These are phyloP conservation scores for Backusella sp. DNA, from an alignment of 192 early-diverging fungal genomes.

Conservation along the genomic window DNA sequence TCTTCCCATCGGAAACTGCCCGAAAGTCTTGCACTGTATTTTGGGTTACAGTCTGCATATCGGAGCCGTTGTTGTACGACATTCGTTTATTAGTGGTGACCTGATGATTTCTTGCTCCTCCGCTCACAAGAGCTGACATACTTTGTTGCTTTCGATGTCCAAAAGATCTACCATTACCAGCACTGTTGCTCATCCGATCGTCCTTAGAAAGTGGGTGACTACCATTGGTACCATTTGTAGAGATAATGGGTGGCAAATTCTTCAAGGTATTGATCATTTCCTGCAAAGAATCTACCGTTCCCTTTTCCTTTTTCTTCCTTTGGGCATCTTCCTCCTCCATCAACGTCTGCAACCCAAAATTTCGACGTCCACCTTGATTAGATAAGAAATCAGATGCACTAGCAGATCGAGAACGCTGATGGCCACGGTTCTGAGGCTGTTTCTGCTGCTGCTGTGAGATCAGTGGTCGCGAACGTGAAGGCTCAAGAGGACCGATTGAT, in stretches of 20 bases:
- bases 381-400: slow-evolving; percentile 26
- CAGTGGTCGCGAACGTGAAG: not conserved
- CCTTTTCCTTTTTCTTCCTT: slow-evolving; percentile 36
- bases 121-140: slow-evolving; percentile 27
- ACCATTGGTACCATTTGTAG: not conserved
- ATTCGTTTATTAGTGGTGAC: slow-evolving; percentile 13
- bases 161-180: slow-evolving; percentile 8
- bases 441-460: not conserved
- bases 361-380: slow-evolving; percentile 1
- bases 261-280: slow-evolving; percentile 53
- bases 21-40: slow-evolving; percentile 23
- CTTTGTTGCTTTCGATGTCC: slow-evolving; percentile 36
- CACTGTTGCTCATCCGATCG: not conserved
- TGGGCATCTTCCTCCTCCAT: slow-evolving; percentile 23
- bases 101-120: not conserved
- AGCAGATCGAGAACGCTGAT: slow-evolving; percentile 36
- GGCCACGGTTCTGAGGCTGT: slow-evolving; percentile 15
- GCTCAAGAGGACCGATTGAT: not conserved
- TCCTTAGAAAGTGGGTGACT: not conserved
- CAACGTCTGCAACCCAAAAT: slow-evolving; percentile 26
- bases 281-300: slow-evolving; percentile 46
- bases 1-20: slow-evolving; percentile 9
- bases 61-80: slow-evolving; percentile 24
- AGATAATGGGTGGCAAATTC: slow-evolving; percentile 38
- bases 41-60: slow-evolving; percentile 20